Base-by-base conservation (phyloP, 2,329 filamentous ascomycete species). In the Fulvia fulva region DNA sequence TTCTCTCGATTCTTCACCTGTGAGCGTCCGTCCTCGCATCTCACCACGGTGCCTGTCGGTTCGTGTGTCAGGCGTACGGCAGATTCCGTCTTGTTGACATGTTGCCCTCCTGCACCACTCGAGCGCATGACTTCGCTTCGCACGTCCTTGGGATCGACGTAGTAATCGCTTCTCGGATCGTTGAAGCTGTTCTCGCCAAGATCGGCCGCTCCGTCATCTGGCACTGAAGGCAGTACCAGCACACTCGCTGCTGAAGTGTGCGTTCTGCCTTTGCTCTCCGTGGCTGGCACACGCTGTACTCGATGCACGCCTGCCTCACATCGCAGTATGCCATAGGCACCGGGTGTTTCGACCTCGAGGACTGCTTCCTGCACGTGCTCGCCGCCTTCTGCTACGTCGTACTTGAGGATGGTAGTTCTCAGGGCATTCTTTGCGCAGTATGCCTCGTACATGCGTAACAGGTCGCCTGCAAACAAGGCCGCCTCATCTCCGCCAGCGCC, bases 31-130 rank as follows among this genome's bases (percentile, higher is more conserved):
- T 99, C 94, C 74, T 99, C 94, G 82, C 97, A 96, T 12, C 87
- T 87, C 14, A 97, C 92, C 1, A 90, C 85, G 0, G 87, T 94
- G 46, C 89, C 89, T 0, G 91, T 96, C 1, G 94, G 94, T 6
- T 88, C 75, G 77, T 99, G 94, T 1, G 92, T 97, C 68, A 99
- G 81, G 9, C 94, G 87, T 61, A 99, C 90, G 3, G 94, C 94
- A 28, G 91, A 96, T 77, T 99, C 94, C 0, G 94, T 99, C 74
- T 93, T 97, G 77, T 99, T 99, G 71, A 99, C 94, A 75, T 99
- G 94, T 77, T 99, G 94, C 0, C 94, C 94, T 30, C 94, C 94
- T 0, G 94, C 93, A 59, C 94, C 94, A 47, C 90, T 81, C 0
- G 94, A 91, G 16, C 92, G 84, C 92, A 97, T 96, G 60, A 91